Evolutionary conservation across 1,139 yeast species (phyloP).

Genomic region (Kodamaea alishanica): DNA sequence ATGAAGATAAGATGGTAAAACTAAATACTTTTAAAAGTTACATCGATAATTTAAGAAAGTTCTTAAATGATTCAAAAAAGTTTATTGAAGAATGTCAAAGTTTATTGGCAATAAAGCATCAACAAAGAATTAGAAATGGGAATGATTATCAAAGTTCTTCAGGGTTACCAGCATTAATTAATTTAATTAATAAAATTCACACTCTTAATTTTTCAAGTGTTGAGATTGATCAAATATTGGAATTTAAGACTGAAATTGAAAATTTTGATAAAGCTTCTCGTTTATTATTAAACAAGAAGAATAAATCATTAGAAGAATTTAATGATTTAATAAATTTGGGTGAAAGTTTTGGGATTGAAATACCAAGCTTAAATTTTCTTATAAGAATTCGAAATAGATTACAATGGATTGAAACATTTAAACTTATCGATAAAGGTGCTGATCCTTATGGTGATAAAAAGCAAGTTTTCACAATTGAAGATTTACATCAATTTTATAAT

Average conservation of each 20-base stretch:
- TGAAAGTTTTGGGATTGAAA: slow-evolving; percentile 52
- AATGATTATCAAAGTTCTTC: slow-evolving; percentile 15
- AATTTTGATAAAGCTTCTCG: slow-evolving; percentile 52
- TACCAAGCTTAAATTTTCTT: slow-evolving; percentile 50
- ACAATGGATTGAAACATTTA: slow-evolving; percentile 45
- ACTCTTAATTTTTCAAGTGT: slow-evolving; percentile 48
- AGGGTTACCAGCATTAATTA: slow-evolving; percentile 22
- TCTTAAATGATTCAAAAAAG: slow-evolving; percentile 42
- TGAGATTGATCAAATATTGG: slow-evolving; percentile 59
- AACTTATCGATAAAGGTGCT: slow-evolving; percentile 35
- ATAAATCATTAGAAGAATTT: slow-evolving; percentile 34
- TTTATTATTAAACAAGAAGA: slow-evolving; percentile 26
- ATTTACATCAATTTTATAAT: slow-evolving; percentile 34
- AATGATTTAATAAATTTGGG: slow-evolving; percentile 52
- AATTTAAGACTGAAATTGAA: slow-evolving; percentile 51
- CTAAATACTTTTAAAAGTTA: slow-evolving; percentile 15
- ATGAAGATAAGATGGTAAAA: slow-evolving; percentile 14
- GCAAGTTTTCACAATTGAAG: slow-evolving; percentile 35
- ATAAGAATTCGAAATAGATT: slow-evolving; percentile 46
- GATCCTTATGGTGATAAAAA: slow-evolving; percentile 40
- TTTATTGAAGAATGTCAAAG: slow-evolving; percentile 59
- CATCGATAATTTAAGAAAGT: slow-evolving; percentile 37
- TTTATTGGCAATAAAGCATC: slow-evolving; percentile 48
- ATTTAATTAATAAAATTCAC: slow-evolving; percentile 47
- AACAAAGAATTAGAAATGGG: slow-evolving; percentile 41